Percentiles rank a stretch among this genome's conserved stretches.
Evolutionary conservation across 306 rosid genomes (phyloP).

Genomic region (Castanea sativa): DNA sequence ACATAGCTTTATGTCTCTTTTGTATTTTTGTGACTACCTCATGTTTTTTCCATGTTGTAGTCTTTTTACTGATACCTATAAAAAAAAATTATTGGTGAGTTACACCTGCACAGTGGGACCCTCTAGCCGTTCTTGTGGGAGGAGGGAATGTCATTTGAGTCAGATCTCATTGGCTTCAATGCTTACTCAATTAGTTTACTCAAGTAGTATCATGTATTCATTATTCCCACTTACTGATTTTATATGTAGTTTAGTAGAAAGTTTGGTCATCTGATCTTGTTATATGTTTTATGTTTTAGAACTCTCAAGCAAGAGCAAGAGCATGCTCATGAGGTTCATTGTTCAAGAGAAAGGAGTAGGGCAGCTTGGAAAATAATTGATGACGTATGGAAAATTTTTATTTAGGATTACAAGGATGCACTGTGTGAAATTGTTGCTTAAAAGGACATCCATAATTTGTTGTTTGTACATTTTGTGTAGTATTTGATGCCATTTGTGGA

Average conservation of each 20-base stretch:
- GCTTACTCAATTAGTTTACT: too few relatives aligned
- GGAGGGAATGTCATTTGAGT: too few relatives aligned
- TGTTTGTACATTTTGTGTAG: constrained; percentile 40
- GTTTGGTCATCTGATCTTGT: neutral
- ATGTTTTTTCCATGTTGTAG: too few relatives aligned
- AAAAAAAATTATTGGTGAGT: too few relatives aligned
- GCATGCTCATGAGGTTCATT: constrained; percentile 60
- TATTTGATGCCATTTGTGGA: constrained; percentile 87
- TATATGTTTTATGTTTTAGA: constrained; percentile 31
- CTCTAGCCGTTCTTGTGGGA: too few relatives aligned
- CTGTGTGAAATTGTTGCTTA: constrained; percentile 17
- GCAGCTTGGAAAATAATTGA: constrained; percentile 70
- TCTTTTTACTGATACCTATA: too few relatives aligned
- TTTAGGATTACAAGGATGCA: neutral
- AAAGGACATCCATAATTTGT: constrained; percentile 20
- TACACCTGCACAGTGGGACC: too few relatives aligned
- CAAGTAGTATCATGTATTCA: neutral
- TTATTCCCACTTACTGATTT: constrained; percentile 6
- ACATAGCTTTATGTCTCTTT: too few relatives aligned
- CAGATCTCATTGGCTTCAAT: too few relatives aligned
- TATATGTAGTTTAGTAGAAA: neutral
- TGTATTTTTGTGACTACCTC: too few relatives aligned
- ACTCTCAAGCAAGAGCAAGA: constrained; percentile 40
- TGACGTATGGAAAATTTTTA: constrained; percentile 45
- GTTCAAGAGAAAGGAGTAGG: constrained; percentile 92